A percentile compares a stretch with the other conserved stretches of the same genome.
These are phyloP conservation scores for Clonostachys sp. DNA, from an alignment of 2,329 filamentous ascomycete species.

Conservation along the genomic window DNA sequence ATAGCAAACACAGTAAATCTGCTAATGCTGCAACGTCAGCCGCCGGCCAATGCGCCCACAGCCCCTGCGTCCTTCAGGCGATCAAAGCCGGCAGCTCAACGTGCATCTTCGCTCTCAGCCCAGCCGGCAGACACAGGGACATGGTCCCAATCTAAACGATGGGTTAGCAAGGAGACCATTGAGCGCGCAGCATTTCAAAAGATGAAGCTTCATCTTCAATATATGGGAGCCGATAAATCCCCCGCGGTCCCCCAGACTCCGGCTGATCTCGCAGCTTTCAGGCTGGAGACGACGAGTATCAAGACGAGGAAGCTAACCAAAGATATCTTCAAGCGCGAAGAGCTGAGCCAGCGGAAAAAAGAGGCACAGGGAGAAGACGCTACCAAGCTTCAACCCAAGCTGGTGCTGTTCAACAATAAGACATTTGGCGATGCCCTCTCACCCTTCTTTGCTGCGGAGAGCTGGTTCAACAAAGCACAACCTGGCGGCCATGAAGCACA, in stretches of 20 bases:
- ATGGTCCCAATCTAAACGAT: slow-evolving; percentile 32
- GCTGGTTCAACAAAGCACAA: slow-evolving; percentile 22
- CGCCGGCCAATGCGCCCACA: slow-evolving; percentile 10
- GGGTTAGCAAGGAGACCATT: slow-evolving; percentile 26
- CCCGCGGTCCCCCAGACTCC: slow-evolving; percentile 28
- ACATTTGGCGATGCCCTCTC: slow-evolving; percentile 18
- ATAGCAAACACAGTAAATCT: too few relatives aligned
- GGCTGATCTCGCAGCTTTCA: slow-evolving; percentile 24
- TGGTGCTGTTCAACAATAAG: slow-evolving; percentile 17
- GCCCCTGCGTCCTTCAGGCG: slow-evolving; percentile 5
- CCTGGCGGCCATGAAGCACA: slow-evolving; percentile 4
- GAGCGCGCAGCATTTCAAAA: slow-evolving; percentile 26
- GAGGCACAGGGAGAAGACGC: slow-evolving; percentile 2
- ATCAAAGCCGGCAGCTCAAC: not conserved
- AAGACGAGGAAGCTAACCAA: slow-evolving; percentile 14
- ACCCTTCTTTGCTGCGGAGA: slow-evolving; percentile 21
- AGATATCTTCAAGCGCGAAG: slow-evolving; percentile 8
- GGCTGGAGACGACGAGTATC: slow-evolving; percentile 17
- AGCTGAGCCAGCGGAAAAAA: slow-evolving; percentile 8
- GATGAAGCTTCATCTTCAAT: slow-evolving; percentile 24
- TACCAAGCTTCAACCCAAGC: not conserved
- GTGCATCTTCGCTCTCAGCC: not conserved
- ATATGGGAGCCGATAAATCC: slow-evolving; percentile 27
- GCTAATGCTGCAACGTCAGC: not conserved
- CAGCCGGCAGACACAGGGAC: slow-evolving; percentile 12